Evolutionary conservation across 331 rosid species (phyloP), one percentile per base, ranked within the genome.

Genomic region (Arachis monticola): DNA sequence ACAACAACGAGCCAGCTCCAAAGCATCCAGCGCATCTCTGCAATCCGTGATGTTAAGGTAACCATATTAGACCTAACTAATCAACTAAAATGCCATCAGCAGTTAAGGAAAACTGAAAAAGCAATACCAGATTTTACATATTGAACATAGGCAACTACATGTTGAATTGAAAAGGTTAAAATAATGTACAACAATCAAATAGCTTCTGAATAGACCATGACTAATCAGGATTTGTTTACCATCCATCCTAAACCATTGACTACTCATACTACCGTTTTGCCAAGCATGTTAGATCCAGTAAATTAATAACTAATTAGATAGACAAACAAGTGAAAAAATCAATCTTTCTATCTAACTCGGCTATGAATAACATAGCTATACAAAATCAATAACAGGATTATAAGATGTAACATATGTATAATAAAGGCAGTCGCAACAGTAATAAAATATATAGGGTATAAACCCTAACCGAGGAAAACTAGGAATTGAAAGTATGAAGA

Each of bases 11-110:
- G 92, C 97, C 85, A 95, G 79, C 4, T 89, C 91, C 92, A 95
- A 70, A 9, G 96, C 97, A 90, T 95, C 98, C 60, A 95, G 90
- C 38, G 98, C 99, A 75, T 95, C 97, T 55, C 97, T 95, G 87
- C 77, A 88, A 41, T 57, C 55, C 83, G 86, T 17, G 44, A 79
- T 17, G 72, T 80, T 14, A 80, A 60, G 52, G 68, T 12, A 1
- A 53, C 3, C 3, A 41, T 64, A 41, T 2, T 6, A 17, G 42
- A 60, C 67, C 51, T 69, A 59, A 32, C 4, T 30, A 51, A 17
- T 6, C 22, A 17, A 17, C 22, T 17, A 17, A 17, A 17, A 17
- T 17, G 5, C 62, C 40, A 52, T 46, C 10, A 8, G 50, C 50
- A 46, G 50, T 46, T 46, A 8, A 4, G 10, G 50, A 46, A 46